Evolutionary conservation across 768 basidiomycete species (phyloP), one percentile per base, ranked within the genome.

Genomic region (Psilocybe sp.): DNA sequence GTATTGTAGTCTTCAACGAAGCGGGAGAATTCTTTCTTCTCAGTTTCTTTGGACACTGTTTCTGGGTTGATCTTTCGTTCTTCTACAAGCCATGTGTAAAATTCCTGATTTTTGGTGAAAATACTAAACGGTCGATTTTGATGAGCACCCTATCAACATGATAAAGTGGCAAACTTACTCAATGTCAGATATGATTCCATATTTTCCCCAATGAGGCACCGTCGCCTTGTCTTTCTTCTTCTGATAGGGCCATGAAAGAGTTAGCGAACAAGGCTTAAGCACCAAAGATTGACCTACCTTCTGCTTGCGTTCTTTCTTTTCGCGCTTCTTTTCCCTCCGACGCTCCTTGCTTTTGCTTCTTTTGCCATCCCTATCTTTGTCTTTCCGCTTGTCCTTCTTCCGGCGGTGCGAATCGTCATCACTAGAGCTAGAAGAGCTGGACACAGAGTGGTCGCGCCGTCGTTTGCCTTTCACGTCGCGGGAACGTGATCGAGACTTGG

Each of bases 41-140:
- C 84, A 54, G 87, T 86, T 43, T 95, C 92, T 60, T 92, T 94
- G 12, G 86, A 78, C 40, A 93, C 74, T 3, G 86, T 87, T 69
- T 96, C 94, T 0, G 93, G 92, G 62, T 96, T 96, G 57, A 92
- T 75, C 63, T 87, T 90, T 40, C 89, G 83, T 63, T 97, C 94
- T 64, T 97, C 94, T 11, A 97, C 83, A 4, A 96, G 82, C 94
- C 94, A 97, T 2, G 89, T 81, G 46, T 89, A 79, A 66, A 96
- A 97, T 68, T 97, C 94, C 52, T 84, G 79, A 28, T 81, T 82
- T 61, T 92, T 95, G 48, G 77, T 84, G 62, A 87, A 90, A 47
- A 93, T 80, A 60, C 92, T 94, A 52, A 46, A 37, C 20, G 32
- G 2, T 35, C n/a, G 16, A 35, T 13, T 12, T 41, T 49, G n/a